Conservation (phyloP, 345 rosid genomes). For the Pelargonium nanum region DNA sequence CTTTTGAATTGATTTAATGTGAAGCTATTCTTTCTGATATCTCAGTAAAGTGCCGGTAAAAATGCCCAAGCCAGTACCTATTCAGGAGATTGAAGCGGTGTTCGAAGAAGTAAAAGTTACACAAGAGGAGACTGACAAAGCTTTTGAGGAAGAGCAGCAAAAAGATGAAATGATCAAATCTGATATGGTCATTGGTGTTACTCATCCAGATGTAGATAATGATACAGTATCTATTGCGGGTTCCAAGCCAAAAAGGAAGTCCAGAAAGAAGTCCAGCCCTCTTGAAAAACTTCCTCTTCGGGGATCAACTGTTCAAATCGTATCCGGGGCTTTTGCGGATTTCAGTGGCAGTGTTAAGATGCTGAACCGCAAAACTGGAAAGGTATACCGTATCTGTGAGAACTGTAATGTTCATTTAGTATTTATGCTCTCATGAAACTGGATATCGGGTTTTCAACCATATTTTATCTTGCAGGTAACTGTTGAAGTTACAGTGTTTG, state of each 20-base stretch:
- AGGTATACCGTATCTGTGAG: constrained; percentile 28
- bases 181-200: constrained; percentile 17
- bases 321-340: constrained; percentile 71
- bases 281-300: constrained; percentile 29
- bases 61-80: constrained; percentile 69
- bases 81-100: constrained; percentile 55
- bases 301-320: constrained; percentile 63
- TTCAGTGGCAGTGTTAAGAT: constrained; percentile 65
- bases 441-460: background rate
- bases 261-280: constrained; percentile 26
- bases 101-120: constrained; percentile 65
- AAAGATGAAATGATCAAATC: constrained; percentile 16
- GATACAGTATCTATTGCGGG: constrained; percentile 18
- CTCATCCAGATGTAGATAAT: constrained; percentile 19
- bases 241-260: constrained; percentile 21
- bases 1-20: background rate
- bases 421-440: background rate
- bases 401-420: background rate
- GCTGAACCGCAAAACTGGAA: constrained; percentile 57
- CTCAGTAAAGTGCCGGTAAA: constrained; percentile 61
- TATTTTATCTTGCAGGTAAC: constrained; percentile 55
- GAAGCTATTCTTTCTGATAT: background rate
- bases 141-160: constrained; percentile 42
- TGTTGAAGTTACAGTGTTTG: constrained; percentile 65
- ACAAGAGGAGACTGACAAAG: constrained; percentile 58